Base-by-base conservation (phyloP, 805 yeast genomes). In the Yarrowia phangngaensis region DNA sequence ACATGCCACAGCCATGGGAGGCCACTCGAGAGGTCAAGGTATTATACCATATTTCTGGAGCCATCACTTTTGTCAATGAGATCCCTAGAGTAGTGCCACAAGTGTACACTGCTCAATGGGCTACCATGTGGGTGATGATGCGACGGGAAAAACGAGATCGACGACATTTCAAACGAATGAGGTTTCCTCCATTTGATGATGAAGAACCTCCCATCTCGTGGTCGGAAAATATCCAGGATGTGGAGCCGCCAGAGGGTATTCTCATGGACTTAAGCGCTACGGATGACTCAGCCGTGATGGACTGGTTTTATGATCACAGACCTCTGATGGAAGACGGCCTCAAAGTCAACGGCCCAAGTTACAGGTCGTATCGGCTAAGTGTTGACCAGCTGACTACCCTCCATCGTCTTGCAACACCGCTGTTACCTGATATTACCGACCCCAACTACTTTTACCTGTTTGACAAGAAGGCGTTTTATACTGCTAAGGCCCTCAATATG, bases 1-100 rank as follows among this genome's bases (percentile, higher is more conserved):
- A 87, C 60, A 90, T 92, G 90, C 99, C 99, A 0, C 95, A 88
- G 62, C 99, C 99, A 1, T 92, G 99, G 99, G 97, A 92, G 63
- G 76, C 78, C 46, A 69, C 75, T 1, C 84, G 84, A 53, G 94
- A 84, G 33, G 97, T 92, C 16, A 79, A 76, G 51, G 97, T 90
- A 6, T 65, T 90, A 31, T 92, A 92, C 62, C 99, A 92, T 60
- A 74, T 75, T 15, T 79, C 92, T 0, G 98, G 98, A 19, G 97
- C 98, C 11, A 82, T 92, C 14, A 87, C 98, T 0, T 88, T 92
- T 70, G 95, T 92, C 15, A 82, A 90, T 62, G 97, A 92, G 61
- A 73, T 76, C 4, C 97, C 97, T 0, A 70, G 95, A 56, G 97
- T 92, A 4, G 82, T 87, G 13, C 95, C 85, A 59, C 96, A 97